A percentile compares a stretch with the other conserved stretches of the same genome.
Conservation (phyloP, 2,329 filamentous ascomycete genomes). For the Alternaria triticimaculans region DNA sequence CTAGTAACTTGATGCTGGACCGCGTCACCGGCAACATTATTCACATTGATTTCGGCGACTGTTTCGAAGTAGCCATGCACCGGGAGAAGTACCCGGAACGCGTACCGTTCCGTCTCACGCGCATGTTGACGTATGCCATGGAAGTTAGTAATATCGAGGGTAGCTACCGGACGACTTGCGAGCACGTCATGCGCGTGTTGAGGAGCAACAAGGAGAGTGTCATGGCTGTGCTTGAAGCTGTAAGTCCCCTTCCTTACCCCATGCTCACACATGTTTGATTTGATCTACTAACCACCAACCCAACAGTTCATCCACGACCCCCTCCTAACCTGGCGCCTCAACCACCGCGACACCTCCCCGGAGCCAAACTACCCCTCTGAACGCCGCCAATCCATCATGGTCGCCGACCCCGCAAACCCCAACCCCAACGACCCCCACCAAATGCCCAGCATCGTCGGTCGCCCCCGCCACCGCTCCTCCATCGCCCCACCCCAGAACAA, state of each 20-base stretch:
- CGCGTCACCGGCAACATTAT: conserved; percentile 95
- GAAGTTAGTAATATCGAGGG: conserved; percentile 99
- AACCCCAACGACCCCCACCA: conserved; percentile 20
- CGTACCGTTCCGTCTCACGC: conserved; percentile 95
- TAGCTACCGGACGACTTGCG: conserved; percentile 96
- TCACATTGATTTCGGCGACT: conserved; percentile 99
- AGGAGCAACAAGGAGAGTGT: conserved; percentile 97
- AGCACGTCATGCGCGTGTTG: conserved; percentile 97
- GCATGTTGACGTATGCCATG: conserved; percentile 99
- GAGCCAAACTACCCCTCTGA: conserved; percentile 67
- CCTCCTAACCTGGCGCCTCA: conserved; percentile 94
- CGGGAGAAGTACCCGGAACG: conserved; percentile 98
- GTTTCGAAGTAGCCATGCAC: conserved; percentile 99
- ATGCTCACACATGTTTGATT: too few species aligned
- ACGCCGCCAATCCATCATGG: conserved; percentile 66
- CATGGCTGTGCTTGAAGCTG: conserved; percentile 96
- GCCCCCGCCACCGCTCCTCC: conserved; percentile 46
- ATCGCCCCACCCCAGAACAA: conserved; percentile 43
- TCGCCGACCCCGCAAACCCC: conserved; percentile 42
- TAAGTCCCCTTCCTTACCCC: conserved; percentile 61
- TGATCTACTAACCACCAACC: conserved; percentile 7
- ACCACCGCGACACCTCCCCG: conserved; percentile 63
- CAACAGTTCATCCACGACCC: conserved; percentile 95
- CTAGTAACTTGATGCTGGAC: conserved; percentile 97
- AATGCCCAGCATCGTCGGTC: conserved; percentile 39